Evolutionary conservation across 331 rosid genomes (phyloP), one percentile per base, ranked within the genome.

Genomic region (Quercus phellos): DNA sequence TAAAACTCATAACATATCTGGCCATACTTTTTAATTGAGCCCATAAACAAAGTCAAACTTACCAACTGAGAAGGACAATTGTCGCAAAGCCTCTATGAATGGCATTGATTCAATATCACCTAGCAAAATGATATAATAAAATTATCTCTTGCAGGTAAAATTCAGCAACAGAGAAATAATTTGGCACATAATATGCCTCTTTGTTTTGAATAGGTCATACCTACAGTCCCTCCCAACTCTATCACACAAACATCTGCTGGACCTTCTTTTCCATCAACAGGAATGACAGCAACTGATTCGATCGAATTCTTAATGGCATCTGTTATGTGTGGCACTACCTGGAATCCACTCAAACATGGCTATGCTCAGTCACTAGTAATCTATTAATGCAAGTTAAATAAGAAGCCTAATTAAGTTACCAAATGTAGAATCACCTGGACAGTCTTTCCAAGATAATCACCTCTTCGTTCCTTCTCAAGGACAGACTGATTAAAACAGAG

Each of bases 71-170:
- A 95, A 95, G 46, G 97, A 95, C 78, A 95, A 81, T 34, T 93
- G 98, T 34, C 99, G 89, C 22, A 95, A 80, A 81, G 98, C 96
- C 87, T 95, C 99, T 67, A 93, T 88, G 81, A 95, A 95, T 30
- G 99, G 99, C 99, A 93, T 95, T 69, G 99, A 95, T 85, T 95
- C 99, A 79, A 95, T 95, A 80, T 95, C 98, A 79, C 99, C 99
- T 95, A 69, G 17, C 46, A 82, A 84, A 85, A 70, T 72, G 51
- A 55, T n/a, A 18, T 17, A 32, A 18, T 51, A 61, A 42, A 55
- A 74, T 66, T 24, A 38, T 64, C 74, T 53, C 21, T 54, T 73
- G 54, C 30, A 19, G 18, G 59, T 19, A 51, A 56, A 56, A 56
- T 21, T 22, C 1, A 71, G 19, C 14, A n/a, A 17, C 53, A 51